Evolutionary conservation across 768 basidiomycete species (phyloP).

Genomic region (Sarcodon sp.): DNA sequence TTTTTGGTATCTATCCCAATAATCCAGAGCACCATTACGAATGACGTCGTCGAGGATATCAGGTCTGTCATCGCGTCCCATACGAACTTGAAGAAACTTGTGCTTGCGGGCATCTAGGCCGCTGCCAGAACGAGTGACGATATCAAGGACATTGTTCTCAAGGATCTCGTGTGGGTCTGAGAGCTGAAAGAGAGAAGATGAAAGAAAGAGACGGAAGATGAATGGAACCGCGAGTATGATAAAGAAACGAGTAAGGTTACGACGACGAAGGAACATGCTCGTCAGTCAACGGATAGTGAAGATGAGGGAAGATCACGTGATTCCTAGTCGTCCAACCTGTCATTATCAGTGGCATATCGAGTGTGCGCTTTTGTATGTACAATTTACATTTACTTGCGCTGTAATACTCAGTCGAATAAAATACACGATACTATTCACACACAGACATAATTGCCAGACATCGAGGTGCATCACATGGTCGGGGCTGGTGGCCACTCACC

Average conservation of each 20-base stretch:
- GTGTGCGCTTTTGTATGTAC: no score
- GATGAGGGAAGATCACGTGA: no score
- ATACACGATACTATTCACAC: no score
- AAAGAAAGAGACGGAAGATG: constrained; percentile 25
- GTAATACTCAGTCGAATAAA: no score
- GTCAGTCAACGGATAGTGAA: no score
- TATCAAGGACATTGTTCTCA: constrained; percentile 50
- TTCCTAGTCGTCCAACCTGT: no score
- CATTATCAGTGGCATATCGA: no score
- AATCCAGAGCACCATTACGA: constrained; percentile 68
- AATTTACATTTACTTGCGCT: no score
- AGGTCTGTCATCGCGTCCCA: constrained; percentile 74
- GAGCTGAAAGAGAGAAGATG: constrained; percentile 16
- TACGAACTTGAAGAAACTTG: constrained; percentile 76
- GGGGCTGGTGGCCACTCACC: no score
- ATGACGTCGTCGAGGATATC: constrained; percentile 75
- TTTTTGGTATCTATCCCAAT: constrained; percentile 86
- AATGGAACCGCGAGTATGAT: constrained; percentile 21
- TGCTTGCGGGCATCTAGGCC: constrained; percentile 81
- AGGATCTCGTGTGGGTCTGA: constrained; percentile 29
- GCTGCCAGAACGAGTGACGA: constrained; percentile 56
- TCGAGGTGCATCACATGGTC: no score
- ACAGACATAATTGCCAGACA: no score
- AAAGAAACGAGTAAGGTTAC: constrained; percentile 31
- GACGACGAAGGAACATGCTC: constrained; percentile 25